Conservation (phyloP, 139 green algal genomes). For the Coccomyxa sp. region DNA sequence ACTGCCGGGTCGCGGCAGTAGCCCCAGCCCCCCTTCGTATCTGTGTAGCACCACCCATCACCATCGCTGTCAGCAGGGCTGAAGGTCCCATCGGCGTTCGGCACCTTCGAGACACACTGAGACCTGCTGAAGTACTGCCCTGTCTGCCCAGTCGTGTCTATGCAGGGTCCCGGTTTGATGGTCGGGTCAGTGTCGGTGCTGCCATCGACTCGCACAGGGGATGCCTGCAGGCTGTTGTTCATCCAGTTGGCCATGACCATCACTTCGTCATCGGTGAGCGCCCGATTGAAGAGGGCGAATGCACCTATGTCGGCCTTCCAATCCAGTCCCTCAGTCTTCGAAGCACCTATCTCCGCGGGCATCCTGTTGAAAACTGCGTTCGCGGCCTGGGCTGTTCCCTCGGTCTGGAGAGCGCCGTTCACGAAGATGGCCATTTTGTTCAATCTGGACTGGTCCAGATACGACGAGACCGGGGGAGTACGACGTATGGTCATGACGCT, state of each 20-base stretch:
- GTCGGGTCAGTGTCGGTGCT: neutral
- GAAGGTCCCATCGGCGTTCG: neutral
- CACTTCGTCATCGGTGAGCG: neutral
- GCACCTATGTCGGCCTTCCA: neutral
- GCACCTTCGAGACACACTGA: neutral
- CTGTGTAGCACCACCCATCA: neutral
- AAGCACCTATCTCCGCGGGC: neutral
- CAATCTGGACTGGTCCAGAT: neutral
- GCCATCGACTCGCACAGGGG: neutral
- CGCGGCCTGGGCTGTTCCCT: neutral
- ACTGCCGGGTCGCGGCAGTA: neutral
- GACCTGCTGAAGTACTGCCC: neutral
- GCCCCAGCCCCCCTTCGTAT: neutral
- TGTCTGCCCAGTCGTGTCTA: neutral
- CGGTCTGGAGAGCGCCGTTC: neutral
- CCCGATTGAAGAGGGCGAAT: neutral
- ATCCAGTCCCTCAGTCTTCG: neutral
- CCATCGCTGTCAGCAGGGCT: neutral
- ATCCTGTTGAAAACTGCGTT: neutral
- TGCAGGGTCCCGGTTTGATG: neutral
- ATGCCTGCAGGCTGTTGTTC: neutral
- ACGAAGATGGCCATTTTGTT: neutral
- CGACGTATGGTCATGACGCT: neutral
- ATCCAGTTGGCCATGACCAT: neutral
- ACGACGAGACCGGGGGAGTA: neutral